Percentiles rank a stretch among this genome's conserved stretches.
Conservation (phyloP, 2,329 filamentous ascomycete genomes). For the Epichloe uncinata region DNA sequence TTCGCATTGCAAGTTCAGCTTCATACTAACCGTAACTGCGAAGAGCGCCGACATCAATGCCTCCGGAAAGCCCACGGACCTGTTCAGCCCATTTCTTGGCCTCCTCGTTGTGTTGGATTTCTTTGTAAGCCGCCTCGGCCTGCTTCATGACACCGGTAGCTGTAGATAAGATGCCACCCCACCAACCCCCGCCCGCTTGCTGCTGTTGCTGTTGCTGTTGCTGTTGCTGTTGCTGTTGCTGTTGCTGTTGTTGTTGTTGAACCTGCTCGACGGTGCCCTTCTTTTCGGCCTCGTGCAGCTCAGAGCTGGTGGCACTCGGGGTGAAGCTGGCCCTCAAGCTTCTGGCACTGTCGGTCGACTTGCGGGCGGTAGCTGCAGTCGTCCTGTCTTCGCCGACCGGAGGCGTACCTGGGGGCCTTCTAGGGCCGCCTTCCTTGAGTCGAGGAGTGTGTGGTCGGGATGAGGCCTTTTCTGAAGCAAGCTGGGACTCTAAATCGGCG, state of each 20-base stretch:
- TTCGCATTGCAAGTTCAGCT: not conserved
- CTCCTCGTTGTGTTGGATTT: conserved; percentile 93
- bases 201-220: not conserved
- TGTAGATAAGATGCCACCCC: conserved; percentile 74
- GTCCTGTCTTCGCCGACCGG: conserved; percentile 52
- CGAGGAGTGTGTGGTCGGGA: conserved; percentile 77
- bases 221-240: not conserved
- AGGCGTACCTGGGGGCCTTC: conserved; percentile 34
- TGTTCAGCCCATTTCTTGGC: conserved; percentile 94
- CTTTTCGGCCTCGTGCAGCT: conserved; percentile 44
- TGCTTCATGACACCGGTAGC: conserved; percentile 81
- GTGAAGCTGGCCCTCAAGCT: conserved; percentile 62
- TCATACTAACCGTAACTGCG: conserved; percentile 28
- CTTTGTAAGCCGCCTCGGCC: conserved; percentile 83
- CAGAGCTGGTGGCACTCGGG: conserved; percentile 50
- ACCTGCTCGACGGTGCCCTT: conserved; percentile 33
- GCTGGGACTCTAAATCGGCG: conserved; percentile 64
- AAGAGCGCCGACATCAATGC: conserved; percentile 60
- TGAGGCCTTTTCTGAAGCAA: conserved; percentile 58
- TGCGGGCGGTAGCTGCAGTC: conserved; percentile 33
- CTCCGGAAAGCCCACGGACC: conserved; percentile 49
- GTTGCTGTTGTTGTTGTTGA: conserved; percentile 10
- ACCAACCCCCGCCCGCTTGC: conserved; percentile 65
- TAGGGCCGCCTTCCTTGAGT: conserved; percentile 37
- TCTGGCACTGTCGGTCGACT: conserved; percentile 64